phyloP scores from a whole-genome alignment of 495 filamentous ascomycete genomes.

The Chlorociboria aeruginascens region DNA sequence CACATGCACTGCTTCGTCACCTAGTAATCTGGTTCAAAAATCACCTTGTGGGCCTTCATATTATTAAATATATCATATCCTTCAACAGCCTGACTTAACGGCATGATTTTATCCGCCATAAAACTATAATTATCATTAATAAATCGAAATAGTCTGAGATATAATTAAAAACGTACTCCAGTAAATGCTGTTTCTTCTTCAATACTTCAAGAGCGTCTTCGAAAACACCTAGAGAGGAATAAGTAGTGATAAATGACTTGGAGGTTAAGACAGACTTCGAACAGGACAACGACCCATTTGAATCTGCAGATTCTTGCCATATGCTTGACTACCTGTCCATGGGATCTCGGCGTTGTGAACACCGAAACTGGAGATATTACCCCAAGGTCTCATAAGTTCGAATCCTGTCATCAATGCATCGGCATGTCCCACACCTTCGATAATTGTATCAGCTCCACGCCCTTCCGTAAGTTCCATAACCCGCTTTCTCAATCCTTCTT shows the following conservation, averaged over 20 bases:
- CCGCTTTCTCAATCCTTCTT: conserved; percentile 48
- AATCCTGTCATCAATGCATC: conserved; percentile 74
- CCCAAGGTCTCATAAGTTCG: conserved; percentile 79
- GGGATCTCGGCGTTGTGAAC: conserved; percentile 87
- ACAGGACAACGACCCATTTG: conserved; percentile 95
- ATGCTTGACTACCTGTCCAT: conserved; percentile 72
- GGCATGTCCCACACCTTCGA: conserved; percentile 85
- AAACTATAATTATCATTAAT: conserved; percentile 41
- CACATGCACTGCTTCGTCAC: conserved; percentile 1
- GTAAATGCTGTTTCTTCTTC: conserved; percentile 67
- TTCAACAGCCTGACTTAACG: conserved; percentile 68
- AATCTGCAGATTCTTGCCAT: conserved; percentile 80
- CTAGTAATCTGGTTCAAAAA: conserved; percentile 29
- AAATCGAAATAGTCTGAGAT: neutral
- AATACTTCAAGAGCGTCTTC: conserved; percentile 64
- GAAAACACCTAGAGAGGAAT: conserved; percentile 36
- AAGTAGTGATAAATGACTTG: neutral
- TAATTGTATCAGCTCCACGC: conserved; percentile 78
- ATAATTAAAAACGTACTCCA: conserved; percentile 47
- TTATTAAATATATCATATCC: conserved; percentile 87
- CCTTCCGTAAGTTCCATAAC: conserved; percentile 71
- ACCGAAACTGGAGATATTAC: conserved; percentile 76
- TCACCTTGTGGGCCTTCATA: conserved; percentile 86
- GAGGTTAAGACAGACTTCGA: conserved; percentile 34
- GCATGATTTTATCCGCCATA: conserved; percentile 92